Evolutionary conservation across 83 land plant genomes (phyloP).

Genomic region (Isoetes engelmannii): DNA sequence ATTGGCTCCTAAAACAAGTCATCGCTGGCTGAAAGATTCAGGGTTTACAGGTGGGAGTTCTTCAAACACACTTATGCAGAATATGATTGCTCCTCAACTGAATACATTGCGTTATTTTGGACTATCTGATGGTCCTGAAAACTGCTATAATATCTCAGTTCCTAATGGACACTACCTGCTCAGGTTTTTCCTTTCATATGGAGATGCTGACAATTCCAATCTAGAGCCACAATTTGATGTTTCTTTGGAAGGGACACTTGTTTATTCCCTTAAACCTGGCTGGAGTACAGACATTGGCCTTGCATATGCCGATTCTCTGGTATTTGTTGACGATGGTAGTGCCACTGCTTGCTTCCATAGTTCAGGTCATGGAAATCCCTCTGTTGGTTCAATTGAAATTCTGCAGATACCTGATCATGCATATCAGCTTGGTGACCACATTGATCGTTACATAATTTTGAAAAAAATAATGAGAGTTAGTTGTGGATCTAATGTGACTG

Average conservation of each 20-base stretch:
- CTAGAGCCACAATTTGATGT: slow-evolving; percentile 80
- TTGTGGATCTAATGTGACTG: slow-evolving; percentile 43
- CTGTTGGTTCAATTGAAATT: slow-evolving; percentile 72
- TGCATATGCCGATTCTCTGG: slow-evolving; percentile 58
- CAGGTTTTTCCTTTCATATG: slow-evolving; percentile 31
- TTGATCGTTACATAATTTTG: slow-evolving; percentile 39
- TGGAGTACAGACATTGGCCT: slow-evolving; percentile 57
- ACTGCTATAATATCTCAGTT: slow-evolving; percentile 70
- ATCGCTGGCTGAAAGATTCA: slow-evolving; percentile 66
- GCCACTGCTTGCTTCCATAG: slow-evolving; percentile 79
- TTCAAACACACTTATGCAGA: slow-evolving; percentile 20
- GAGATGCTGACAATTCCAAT: slow-evolving; percentile 37
- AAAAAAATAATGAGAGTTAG: slow-evolving; percentile 54
- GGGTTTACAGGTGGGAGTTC: slow-evolving; percentile 79
- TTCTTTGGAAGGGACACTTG: slow-evolving; percentile 79
- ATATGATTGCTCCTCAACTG: slow-evolving; percentile 43
- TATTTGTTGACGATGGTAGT: slow-evolving; percentile 52
- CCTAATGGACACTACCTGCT: slow-evolving; percentile 66
- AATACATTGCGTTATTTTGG: slow-evolving; percentile 72
- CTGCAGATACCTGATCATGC: slow-evolving; percentile 68
- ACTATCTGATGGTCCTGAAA: slow-evolving; percentile 68
- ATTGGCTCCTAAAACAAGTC: slow-evolving; percentile 34
- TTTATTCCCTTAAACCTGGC: slow-evolving; percentile 56
- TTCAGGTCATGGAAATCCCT: slow-evolving; percentile 92
- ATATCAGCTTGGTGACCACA: slow-evolving; percentile 46